Percentiles rank a stretch among this genome's conserved stretches.
phyloP scores from a whole-genome alignment of 768 basidiomycete genomes.

The Thelephora ganbajun region DNA sequence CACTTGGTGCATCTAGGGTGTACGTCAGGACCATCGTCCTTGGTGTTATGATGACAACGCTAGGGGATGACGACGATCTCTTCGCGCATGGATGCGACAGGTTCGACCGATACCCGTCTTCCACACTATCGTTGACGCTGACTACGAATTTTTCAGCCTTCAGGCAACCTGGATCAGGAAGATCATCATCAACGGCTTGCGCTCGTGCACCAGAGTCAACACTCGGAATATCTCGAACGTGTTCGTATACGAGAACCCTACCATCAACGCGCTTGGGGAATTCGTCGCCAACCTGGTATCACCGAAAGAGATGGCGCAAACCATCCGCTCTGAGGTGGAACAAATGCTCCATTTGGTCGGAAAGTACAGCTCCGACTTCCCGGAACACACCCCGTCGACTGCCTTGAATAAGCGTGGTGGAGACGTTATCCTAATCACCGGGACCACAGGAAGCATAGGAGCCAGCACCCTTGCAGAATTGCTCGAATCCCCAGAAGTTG shows the following conservation, averaged over 20 bases:
- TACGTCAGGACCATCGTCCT: conserved; percentile 22
- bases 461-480: conserved; percentile 9
- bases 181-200: conserved; percentile 21
- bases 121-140: neutral
- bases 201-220: conserved; percentile 11
- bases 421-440: conserved; percentile 11
- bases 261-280: conserved; percentile 13
- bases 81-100: conserved; percentile 29
- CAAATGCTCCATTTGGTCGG: conserved; percentile 2
- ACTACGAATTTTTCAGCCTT: conserved; percentile 16
- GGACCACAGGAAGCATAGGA: conserved; percentile 13
- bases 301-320: neutral
- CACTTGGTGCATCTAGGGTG: conserved; percentile 7
- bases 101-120: conserved; percentile 8
- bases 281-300: conserved; percentile 1
- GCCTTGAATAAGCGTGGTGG: neutral
- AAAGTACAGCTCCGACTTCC: neutral
- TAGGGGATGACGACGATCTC: conserved; percentile 22
- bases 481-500: conserved; percentile 4
- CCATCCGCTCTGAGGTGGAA: neutral
- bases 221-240: conserved; percentile 14
- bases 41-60: conserved; percentile 15
- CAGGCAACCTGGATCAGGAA: conserved; percentile 28
- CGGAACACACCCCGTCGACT: neutral
- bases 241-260: conserved; percentile 24